Base-by-base conservation (phyloP, 352 stramenopile genomes). In the Globisporangium polare region DNA sequence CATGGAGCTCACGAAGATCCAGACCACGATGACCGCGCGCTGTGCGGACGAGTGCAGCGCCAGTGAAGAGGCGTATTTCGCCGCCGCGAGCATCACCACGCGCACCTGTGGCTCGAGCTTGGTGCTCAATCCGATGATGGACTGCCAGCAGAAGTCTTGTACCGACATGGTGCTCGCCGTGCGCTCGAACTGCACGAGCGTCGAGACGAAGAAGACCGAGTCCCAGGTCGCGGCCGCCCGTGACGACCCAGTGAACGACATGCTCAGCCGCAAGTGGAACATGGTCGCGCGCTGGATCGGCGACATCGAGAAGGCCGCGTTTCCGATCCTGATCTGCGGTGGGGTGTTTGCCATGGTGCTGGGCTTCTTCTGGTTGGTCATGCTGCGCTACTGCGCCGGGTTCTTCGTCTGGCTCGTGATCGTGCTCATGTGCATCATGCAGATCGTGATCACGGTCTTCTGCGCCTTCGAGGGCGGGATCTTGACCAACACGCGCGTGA, bases 361-460 rank as follows among this genome's bases (percentile, higher is more conserved):
- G 4, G 84, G 86, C 9, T 80, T 94, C 57, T 54, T 91, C 27
- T 95, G 84, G 78, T 72, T 95, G 5, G 51, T 95, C 0, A 56
- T 90, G 60, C 70, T 95, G 29, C 81, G 81, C 20, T 95, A 76
- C 67, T 93, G 75, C 56, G 84, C 86, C 12, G 79, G 84, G 1
- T 60, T 90, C 33, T 91, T 94, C 53, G 84, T 95, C 12, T 95
- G 84, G 84, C 68, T 93, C 43, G 77, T 86, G 17, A 80, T 95
- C 55, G 66, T 91, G 5, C 56, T 88, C 22, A 72, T 90, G 12
- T 63, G 88, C 31, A 45, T 65, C 26, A 90, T 91, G 72, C 77
- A 87, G 57, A 65, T 92, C 33, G 67, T 83, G 31, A 67, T 92
- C 24, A 94, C 86, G 29, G 57, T 92, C 53, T 92, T 92, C 65